Conservation (phyloP, 106 monocot genomes). For the Vanilla planifolia region DNA sequence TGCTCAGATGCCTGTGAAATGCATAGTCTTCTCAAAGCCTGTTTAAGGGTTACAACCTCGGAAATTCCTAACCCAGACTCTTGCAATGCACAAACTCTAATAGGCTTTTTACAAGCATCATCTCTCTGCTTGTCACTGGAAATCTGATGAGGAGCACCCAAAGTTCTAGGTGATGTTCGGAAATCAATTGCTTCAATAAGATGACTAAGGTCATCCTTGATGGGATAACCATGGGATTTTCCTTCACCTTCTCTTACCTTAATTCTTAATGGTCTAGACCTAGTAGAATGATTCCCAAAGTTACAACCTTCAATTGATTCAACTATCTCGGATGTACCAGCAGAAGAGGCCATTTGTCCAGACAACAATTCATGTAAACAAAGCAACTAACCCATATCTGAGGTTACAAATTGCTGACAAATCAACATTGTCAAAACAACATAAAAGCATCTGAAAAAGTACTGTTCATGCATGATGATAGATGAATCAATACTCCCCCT, state of each 20-base stretch:
- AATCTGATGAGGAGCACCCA: constrained; percentile 8
- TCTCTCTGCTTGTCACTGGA: constrained; percentile 3
- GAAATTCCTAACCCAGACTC: constrained; percentile 36
- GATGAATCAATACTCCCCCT: background rate
- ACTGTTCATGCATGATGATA: background rate
- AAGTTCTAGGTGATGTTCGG: constrained; percentile 11
- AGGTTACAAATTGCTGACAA: background rate
- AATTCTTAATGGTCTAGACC: constrained; percentile 6
- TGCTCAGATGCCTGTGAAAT: constrained; percentile 95
- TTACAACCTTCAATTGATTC: constrained; percentile 20
- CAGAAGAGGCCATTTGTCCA: constrained; percentile 33
- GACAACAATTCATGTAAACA: background rate
- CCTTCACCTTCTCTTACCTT: constrained; percentile 21
- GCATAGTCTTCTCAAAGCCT: constrained; percentile 68
- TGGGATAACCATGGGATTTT: constrained; percentile 6
- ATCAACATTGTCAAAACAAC: background rate
- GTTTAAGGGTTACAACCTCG: constrained; percentile 71
- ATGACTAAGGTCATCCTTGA: constrained; percentile 17
- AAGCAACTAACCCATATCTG: background rate
- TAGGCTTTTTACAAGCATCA: constrained; percentile 8
- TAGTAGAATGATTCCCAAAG: constrained; percentile 6
- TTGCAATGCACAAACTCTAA: background rate
- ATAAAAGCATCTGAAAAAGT: background rate
- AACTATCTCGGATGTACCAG: constrained; percentile 28
- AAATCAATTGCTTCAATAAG: constrained; percentile 27